phyloP scores from a whole-genome alignment of 2,329 filamentous ascomycete genomes.

The Moelleriella libera region DNA sequence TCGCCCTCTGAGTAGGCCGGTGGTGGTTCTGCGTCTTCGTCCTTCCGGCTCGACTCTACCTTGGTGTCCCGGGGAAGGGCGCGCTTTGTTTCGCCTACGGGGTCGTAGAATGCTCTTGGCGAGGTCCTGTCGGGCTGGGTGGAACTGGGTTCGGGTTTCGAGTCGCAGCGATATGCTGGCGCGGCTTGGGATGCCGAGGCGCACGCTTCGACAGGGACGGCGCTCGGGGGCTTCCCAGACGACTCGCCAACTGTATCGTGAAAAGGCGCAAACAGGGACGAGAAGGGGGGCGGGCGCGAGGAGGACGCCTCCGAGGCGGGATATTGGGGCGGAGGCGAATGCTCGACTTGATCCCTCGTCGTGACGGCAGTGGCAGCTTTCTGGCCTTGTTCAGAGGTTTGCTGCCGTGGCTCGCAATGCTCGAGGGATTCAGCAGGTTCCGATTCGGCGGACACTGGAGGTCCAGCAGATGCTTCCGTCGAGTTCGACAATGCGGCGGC shows the following conservation, averaged over 20 bases:
- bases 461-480: slow-evolving; percentile 18
- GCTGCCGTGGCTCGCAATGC: slow-evolving; percentile 11
- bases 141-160: slow-evolving; percentile 24
- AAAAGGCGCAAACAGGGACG: slow-evolving; percentile 38
- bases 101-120: slow-evolving; percentile 30
- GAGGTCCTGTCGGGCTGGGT: slow-evolving; percentile 20
- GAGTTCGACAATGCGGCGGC: slow-evolving; percentile 23
- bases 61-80: slow-evolving; percentile 74
- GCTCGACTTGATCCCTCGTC: slow-evolving; percentile 17
- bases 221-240: slow-evolving; percentile 16
- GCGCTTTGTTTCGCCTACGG: slow-evolving; percentile 64
- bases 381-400: slow-evolving; percentile 9
- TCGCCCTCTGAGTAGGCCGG: slow-evolving; percentile 92
- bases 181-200: slow-evolving; percentile 28
- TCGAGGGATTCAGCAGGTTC: slow-evolving; percentile 17
- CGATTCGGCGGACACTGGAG: slow-evolving; percentile 17
- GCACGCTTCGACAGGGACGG: slow-evolving; percentile 12
- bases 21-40: slow-evolving; percentile 78
- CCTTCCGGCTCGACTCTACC: slow-evolving; percentile 58
- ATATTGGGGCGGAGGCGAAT: slow-evolving; percentile 46
- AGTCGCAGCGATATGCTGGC: slow-evolving; percentile 33
- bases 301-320: slow-evolving; percentile 39
- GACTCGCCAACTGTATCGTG: slow-evolving; percentile 20
- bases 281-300: slow-evolving; percentile 44
- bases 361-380: slow-evolving; percentile 9